Percentiles rank a stretch among this genome's conserved stretches.
These are phyloP conservation scores for Pythium periplocum DNA, from an alignment of 352 stramenopile genomes.

Conservation along the genomic window DNA sequence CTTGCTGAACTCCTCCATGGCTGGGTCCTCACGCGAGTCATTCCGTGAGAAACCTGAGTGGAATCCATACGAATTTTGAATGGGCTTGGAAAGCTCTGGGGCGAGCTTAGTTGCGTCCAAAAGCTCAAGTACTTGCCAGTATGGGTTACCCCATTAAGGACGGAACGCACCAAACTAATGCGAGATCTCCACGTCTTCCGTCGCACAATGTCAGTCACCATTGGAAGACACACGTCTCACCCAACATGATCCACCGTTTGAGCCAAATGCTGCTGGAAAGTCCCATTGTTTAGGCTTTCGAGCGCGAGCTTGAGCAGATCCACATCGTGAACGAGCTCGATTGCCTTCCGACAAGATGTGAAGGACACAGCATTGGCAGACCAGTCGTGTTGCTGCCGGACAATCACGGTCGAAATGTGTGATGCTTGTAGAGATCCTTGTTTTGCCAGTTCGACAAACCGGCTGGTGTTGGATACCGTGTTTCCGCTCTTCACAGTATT, in stretches of 20 bases:
- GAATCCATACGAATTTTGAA: too few species aligned
- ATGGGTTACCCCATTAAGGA: too few species aligned
- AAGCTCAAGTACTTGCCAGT: too few species aligned
- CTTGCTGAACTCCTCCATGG: constrained; percentile 4
- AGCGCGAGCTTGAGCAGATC: constrained; percentile 14
- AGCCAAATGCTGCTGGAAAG: constrained; percentile 1
- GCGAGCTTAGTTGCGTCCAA: too few species aligned
- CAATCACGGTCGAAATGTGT: constrained; percentile 3
- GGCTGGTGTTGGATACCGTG: constrained; percentile 12
- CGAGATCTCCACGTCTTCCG: too few species aligned
- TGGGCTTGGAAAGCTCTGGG: too few species aligned
- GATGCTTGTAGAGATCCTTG: constrained; percentile 6
- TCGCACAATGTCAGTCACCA: too few species aligned
- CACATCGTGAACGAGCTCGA: constrained; percentile 6
- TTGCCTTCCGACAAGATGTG: constrained; percentile 10
- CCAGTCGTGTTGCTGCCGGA: constrained; percentile 9
- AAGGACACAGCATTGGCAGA: constrained; percentile 12
- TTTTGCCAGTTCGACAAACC: constrained; percentile 13
- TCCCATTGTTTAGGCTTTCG: constrained; percentile 7
- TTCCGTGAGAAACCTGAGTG: not conserved
- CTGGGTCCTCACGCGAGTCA: not conserved
- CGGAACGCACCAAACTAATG: too few species aligned
- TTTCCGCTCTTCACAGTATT: constrained; percentile 3
- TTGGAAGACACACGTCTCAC: too few species aligned
- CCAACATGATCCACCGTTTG: too few species aligned